phyloP scores from a whole-genome alignment of 2,329 filamentous ascomycete species.

The Aspergillus felis region DNA sequence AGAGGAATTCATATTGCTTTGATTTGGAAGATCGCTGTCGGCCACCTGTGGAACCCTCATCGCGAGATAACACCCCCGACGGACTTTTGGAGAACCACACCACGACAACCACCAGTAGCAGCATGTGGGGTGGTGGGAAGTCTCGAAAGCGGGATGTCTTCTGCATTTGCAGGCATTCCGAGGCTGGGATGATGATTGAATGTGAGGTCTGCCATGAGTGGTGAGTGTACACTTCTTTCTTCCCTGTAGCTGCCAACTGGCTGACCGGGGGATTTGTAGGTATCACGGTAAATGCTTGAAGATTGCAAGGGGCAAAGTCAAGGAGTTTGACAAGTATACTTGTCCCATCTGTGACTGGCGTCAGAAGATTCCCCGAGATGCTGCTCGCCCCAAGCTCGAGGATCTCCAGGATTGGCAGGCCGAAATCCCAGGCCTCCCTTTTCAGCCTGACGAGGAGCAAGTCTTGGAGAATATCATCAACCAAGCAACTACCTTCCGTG shows the following conservation, averaged over 20 bases:
- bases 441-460: conserved; percentile 93
- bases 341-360: conserved; percentile 98
- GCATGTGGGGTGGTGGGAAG: conserved; percentile 44
- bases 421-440: conserved; percentile 75
- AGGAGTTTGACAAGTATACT: conserved; percentile 97
- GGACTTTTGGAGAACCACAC: conserved; percentile 46
- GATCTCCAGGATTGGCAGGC: conserved; percentile 80
- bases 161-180: conserved; percentile 88
- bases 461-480: conserved; percentile 81
- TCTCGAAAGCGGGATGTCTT: conserved; percentile 74
- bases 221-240: conserved; percentile 49
- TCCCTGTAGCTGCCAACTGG: neutral
- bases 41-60: conserved; percentile 86
- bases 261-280: conserved; percentile 45
- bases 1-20: conserved; percentile 87
- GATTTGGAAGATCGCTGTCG: conserved; percentile 85
- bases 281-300: conserved; percentile 98
- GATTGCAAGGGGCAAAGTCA: conserved; percentile 94
- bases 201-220: conserved; percentile 98
- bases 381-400: conserved; percentile 89
- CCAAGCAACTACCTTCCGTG: conserved; percentile 77
- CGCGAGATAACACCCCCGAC: conserved; percentile 70
- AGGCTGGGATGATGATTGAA: conserved; percentile 99
- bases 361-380: conserved; percentile 93
- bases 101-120: conserved; percentile 15